These are phyloP conservation scores for Boletus pseudopeckii DNA, from an alignment of 768 basidiomycete genomes.

Conservation along the genomic window DNA sequence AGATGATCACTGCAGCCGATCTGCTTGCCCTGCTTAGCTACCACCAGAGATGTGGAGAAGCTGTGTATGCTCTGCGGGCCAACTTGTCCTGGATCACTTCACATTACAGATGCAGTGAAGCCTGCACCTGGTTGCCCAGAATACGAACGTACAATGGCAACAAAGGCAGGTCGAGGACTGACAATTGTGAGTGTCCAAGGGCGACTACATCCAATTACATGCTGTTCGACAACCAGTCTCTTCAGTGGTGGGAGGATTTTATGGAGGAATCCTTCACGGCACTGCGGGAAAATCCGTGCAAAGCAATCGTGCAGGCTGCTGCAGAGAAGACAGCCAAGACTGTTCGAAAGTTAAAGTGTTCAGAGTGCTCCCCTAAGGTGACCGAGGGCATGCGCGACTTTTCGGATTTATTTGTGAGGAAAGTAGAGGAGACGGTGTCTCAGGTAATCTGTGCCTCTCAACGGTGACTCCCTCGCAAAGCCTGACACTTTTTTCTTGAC, in stretches of 20 bases:
- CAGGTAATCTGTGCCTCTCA: background rate
- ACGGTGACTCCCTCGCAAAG: no score
- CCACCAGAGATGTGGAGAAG: slow-evolving; percentile 16
- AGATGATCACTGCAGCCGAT: slow-evolving; percentile 25
- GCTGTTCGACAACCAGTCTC: background rate
- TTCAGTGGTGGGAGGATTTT: slow-evolving; percentile 20
- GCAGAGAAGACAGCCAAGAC: background rate
- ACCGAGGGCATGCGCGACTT: slow-evolving; percentile 16
- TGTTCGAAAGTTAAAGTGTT: slow-evolving; percentile 6
- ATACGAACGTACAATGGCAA: background rate
- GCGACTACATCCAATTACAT: background rate
- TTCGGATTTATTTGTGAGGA: background rate
- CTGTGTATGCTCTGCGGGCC: background rate
- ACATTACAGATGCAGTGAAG: slow-evolving; percentile 8
- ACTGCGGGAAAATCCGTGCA: slow-evolving; percentile 23
- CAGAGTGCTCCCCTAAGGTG: background rate
- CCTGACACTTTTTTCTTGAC: background rate
- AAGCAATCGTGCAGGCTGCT: background rate
- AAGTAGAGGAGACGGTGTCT: slow-evolving; percentile 12
- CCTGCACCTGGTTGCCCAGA: slow-evolving; percentile 10
- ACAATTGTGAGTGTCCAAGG: background rate
- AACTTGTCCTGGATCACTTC: slow-evolving; percentile 12
- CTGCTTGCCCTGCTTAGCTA: slow-evolving; percentile 27
- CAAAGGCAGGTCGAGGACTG: no score
- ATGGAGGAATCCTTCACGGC: slow-evolving; percentile 3